These are phyloP conservation scores for Arthrobotrys iridis DNA, from an alignment of 2,329 filamentous ascomycete genomes.

Conservation along the genomic window DNA sequence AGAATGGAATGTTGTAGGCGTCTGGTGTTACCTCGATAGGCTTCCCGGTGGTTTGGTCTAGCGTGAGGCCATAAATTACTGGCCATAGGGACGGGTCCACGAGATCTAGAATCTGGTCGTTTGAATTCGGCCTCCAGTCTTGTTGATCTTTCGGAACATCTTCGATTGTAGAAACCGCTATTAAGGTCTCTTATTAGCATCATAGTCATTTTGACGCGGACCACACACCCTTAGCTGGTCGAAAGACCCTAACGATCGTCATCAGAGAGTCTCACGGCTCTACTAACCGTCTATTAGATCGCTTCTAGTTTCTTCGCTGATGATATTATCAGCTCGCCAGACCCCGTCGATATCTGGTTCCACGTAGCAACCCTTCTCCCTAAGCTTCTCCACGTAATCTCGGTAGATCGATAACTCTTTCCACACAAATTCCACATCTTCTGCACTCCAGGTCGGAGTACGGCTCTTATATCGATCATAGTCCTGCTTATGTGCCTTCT, in stretches of 20 bases:
- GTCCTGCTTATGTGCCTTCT: background rate
- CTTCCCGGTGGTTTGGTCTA: background rate
- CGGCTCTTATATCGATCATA: no score
- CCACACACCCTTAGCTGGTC: no score
- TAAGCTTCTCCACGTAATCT: slow-evolving; percentile 2
- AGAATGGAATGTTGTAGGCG: background rate
- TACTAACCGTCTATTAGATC: slow-evolving; percentile 28
- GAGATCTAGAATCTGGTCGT: slow-evolving; percentile 70
- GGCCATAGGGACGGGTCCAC: slow-evolving; percentile 73
- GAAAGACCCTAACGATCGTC: no score
- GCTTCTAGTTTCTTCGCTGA: slow-evolving; percentile 19
- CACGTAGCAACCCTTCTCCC: background rate
- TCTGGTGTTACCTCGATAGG: background rate
- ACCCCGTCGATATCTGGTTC: slow-evolving; percentile 46
- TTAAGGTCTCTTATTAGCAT: background rate
- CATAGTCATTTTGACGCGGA: background rate
- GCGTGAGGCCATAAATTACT: slow-evolving; percentile 65
- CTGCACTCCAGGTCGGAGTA: background rate
- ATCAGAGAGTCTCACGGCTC: slow-evolving; percentile 59
- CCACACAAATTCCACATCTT: slow-evolving; percentile 6
- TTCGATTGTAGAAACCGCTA: slow-evolving; percentile 65
- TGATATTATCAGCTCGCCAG: slow-evolving; percentile 32
- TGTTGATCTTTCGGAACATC: slow-evolving; percentile 64
- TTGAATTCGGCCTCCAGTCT: slow-evolving; percentile 72
- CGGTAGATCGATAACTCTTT: slow-evolving; percentile 20